Base-by-base conservation (phyloP, 352 stramenopile species). In the Heterotrichella gracilis region DNA sequence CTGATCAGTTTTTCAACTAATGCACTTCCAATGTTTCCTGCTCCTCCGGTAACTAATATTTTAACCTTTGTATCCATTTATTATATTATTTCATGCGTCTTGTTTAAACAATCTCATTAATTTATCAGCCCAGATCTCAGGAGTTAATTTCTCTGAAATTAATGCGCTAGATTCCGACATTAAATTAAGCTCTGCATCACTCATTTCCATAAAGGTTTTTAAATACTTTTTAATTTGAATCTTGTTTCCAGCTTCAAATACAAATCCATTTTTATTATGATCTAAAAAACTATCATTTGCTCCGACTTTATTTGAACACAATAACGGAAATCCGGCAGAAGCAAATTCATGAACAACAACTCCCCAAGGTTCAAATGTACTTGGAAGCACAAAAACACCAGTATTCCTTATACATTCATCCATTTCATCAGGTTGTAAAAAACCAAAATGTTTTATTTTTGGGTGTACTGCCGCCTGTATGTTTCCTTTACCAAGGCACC, bases 381-480 rank as follows among this genome's bases (percentile, higher is more conserved):
- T 53, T 53, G 32, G 32, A 9, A 53, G n/a, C 9, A 53, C 32
- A 53, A 53, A 53, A 53, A 53, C 32, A 53, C 32, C 32, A n/a
- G 32, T 53, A 17, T 53, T 53, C n/a, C n/a, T n/a, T 17, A 53
- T 9, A 17, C 9, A 17, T 9, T 9, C 9, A 17, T 53, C 32
- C 9, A 53, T 9, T 9, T 53, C 32, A 17, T 53, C n/a, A 17
- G 32, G 32, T n/a, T 53, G 32, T n/a, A 53, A 9, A 53, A 53
- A 53, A n/a, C 32, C 32, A 53, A 53, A 53, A 53, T 53, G 32
- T n/a, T n/a, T 53, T 9, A 53, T 53, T n/a, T 53, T 53, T 53
- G 32, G 32, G n/a, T 53, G 32, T 17, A 17, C n/a, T 53, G n/a
- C 32, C 9, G 32, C 9, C 32, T 9, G 9, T 17, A 53, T 53